Conservation (phyloP, 306 rosid genomes). For the Casuarina cunninghamiana region DNA sequence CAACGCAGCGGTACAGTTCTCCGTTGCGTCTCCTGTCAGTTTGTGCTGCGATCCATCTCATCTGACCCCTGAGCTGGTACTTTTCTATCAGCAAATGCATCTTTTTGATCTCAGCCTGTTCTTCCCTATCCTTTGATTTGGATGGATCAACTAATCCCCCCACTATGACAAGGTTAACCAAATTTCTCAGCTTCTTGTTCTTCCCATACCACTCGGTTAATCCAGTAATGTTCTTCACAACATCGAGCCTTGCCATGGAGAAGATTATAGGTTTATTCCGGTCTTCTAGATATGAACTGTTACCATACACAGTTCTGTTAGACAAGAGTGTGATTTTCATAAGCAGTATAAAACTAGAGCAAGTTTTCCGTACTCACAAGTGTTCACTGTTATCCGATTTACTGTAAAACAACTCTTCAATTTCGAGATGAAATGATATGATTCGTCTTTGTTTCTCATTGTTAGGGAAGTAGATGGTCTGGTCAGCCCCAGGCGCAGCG, state of each 20-base stretch:
- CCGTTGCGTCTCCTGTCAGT: conserved; percentile 69
- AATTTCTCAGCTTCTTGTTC: conserved; percentile 64
- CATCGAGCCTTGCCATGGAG: conserved; percentile 93
- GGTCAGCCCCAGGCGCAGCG: conserved; percentile 93
- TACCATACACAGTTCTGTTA: conserved; percentile 12
- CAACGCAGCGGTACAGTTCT: conserved; percentile 82
- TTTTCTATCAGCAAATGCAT: conserved; percentile 70
- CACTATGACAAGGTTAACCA: conserved; percentile 86
- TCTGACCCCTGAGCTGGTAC: conserved; percentile 73
- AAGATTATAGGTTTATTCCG: conserved; percentile 80
- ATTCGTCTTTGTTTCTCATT: conserved; percentile 55
- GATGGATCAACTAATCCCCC: conserved; percentile 93
- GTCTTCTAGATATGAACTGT: conserved; percentile 72
- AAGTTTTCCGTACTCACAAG: conserved; percentile 44
- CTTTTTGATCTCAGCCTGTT: conserved; percentile 71
- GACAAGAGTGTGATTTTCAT: conserved; percentile 7
- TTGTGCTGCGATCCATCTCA: conserved; percentile 97
- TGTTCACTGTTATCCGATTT: conserved; percentile 70
- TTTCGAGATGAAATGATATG: conserved; percentile 54
- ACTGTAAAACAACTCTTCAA: conserved; percentile 75
- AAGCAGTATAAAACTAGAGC: not conserved
- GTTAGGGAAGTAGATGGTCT: conserved; percentile 69
- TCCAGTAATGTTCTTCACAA: conserved; percentile 78
- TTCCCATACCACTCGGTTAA: conserved; percentile 80
- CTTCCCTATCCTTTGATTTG: conserved; percentile 92